Percentiles rank a stretch among this genome's conserved stretches.
Conservation (phyloP, 768 basidiomycete species). For the Dioszegia crocea region DNA sequence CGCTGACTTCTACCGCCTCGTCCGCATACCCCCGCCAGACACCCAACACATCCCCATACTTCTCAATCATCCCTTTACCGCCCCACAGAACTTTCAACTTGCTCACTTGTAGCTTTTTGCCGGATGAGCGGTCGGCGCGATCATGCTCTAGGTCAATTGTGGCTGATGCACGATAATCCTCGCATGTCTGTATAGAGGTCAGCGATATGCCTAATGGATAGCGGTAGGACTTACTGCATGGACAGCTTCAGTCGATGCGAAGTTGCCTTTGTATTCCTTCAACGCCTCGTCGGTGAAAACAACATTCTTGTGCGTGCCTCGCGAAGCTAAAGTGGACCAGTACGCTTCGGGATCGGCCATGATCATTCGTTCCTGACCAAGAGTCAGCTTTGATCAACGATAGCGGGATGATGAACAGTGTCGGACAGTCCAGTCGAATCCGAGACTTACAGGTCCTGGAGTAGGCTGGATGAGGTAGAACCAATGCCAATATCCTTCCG, state of each 20-base stretch:
- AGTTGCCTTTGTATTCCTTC: conserved; percentile 20
- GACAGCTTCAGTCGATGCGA: conserved; percentile 17
- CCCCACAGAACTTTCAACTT: conserved; percentile 35
- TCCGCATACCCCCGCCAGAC: conserved; percentile 28
- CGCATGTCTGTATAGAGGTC: conserved; percentile 21
- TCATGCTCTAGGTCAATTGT: conserved; percentile 47
- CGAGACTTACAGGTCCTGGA: conserved; percentile 32
- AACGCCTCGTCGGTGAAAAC: conserved; percentile 25
- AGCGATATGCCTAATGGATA: neutral
- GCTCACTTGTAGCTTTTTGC: conserved; percentile 17
- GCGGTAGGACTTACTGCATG: conserved; percentile 25
- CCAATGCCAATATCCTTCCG: conserved; percentile 41
- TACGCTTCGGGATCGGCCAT: conserved; percentile 20
- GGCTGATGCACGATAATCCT: conserved; percentile 48
- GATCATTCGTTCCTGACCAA: conserved; percentile 31
- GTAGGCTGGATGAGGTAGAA: conserved; percentile 37
- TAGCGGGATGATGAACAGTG: too few species aligned
- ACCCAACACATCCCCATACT: conserved; percentile 13
- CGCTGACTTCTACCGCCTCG: conserved; percentile 14
- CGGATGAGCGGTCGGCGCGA: conserved; percentile 17
- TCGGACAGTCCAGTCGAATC: too few species aligned
- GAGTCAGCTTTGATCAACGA: neutral
- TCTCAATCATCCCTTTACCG: conserved; percentile 30
- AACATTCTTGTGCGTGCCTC: conserved; percentile 16
- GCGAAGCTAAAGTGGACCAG: conserved; percentile 17